A percentile compares a stretch with the other conserved stretches of the same genome.
These are phyloP conservation scores for Baeospora myosura DNA, from an alignment of 1,284 basidiomycete species.

Conservation along the genomic window DNA sequence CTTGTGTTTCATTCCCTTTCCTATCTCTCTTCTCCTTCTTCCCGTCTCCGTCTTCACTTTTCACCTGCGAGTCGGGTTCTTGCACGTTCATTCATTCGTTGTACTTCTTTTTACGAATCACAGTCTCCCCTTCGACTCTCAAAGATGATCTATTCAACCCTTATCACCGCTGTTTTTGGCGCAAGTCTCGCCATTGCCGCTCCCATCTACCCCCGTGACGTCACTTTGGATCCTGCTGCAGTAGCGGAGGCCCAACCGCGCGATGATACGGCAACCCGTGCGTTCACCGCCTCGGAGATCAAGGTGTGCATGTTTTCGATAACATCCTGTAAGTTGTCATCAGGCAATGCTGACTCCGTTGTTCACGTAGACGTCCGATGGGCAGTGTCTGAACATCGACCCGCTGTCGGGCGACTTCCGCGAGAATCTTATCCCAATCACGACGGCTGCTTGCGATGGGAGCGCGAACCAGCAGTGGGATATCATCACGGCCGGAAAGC, in stretches of 20 bases:
- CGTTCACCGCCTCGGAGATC: conserved; percentile 12
- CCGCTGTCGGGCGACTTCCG: conserved; percentile 13
- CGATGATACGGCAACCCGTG: conserved; percentile 15
- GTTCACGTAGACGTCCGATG: conserved; percentile 14
- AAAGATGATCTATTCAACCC: conserved; percentile 15
- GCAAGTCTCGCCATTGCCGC: conserved; percentile 16
- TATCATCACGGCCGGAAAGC: conserved; percentile 13
- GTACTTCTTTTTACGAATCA: conserved; percentile 10
- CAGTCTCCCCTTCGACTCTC: conserved; percentile 3
- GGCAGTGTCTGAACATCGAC: conserved; percentile 16
- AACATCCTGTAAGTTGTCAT: too few species aligned
- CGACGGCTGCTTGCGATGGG: conserved; percentile 11
- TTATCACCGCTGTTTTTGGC: conserved; percentile 15
- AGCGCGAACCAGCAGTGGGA: conserved; percentile 14
- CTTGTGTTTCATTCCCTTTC: background rate
- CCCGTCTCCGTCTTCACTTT: conserved; percentile 7
- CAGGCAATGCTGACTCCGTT: too few species aligned
- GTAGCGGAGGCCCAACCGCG: conserved; percentile 12
- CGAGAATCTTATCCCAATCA: conserved; percentile 15
- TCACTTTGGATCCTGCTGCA: conserved; percentile 14
- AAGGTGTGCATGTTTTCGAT: conserved; percentile 8
- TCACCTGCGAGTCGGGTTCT: conserved; percentile 18
- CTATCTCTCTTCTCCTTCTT: conserved; percentile 5
- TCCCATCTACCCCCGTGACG: conserved; percentile 14
- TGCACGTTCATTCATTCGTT: too few species aligned